Percentiles rank a stretch among this genome's conserved stretches.
phyloP scores from a whole-genome alignment of 2,329 filamentous ascomycete genomes.

The Fusarium algeriense region DNA sequence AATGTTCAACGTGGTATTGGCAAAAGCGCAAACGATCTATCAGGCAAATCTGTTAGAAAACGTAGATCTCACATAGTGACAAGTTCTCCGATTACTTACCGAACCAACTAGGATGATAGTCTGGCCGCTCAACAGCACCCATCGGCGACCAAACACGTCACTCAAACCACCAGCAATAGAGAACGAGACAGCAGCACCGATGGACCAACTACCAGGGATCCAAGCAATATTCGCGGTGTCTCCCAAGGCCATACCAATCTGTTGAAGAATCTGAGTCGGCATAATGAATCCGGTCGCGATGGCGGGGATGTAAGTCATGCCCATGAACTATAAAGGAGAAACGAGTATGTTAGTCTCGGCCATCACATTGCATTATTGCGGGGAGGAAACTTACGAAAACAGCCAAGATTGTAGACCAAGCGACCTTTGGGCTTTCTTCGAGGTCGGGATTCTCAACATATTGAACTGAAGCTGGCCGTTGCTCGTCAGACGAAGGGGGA shows the following conservation, averaged over 20 bases:
- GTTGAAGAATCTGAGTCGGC: conserved; percentile 18
- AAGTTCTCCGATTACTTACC: background rate
- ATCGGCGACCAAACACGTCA: conserved; percentile 19
- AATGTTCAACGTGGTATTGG: background rate
- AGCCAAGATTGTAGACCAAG: conserved; percentile 11
- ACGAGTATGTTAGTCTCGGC: background rate
- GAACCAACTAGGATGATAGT: conserved; percentile 5
- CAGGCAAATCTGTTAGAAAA: background rate
- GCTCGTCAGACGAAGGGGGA: background rate
- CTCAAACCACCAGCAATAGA: conserved; percentile 12
- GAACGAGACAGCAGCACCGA: conserved; percentile 13
- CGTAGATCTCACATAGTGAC: rapidly evolving
- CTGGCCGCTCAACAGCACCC: conserved; percentile 7
- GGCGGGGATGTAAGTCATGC: conserved; percentile 12
- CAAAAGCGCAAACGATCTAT: conserved; percentile 12
- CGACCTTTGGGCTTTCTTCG: conserved; percentile 5
- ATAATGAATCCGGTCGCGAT: conserved; percentile 17
- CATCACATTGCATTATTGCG: rapidly evolving
- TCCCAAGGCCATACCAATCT: conserved; percentile 10
- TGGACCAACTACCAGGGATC: conserved; percentile 20
- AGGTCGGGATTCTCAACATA: conserved; percentile 1
- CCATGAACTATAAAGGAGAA: conserved; percentile 8
- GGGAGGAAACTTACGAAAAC: background rate
- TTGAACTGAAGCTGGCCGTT: background rate
- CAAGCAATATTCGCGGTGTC: conserved; percentile 12